Evolutionary conservation across 2,329 filamentous ascomycete genomes (phyloP), one percentile per base, ranked within the genome.

Genomic region (Aureobasidium melanogenum): DNA sequence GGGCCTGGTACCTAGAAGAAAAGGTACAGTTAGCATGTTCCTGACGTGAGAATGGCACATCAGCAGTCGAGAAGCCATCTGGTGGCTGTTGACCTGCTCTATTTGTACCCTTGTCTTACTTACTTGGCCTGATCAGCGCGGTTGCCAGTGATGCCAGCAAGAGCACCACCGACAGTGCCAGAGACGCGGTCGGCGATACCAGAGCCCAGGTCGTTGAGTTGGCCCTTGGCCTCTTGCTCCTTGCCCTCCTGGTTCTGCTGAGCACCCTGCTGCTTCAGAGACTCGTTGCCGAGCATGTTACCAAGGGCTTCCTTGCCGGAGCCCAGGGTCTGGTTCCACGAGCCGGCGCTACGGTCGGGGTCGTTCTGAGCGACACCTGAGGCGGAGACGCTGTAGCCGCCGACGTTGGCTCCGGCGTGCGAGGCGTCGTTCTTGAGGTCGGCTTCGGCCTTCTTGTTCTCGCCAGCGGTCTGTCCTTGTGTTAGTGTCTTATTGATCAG

Each of bases 241-340:
- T 94, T 88, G 22, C 92, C 93, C 64, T 88, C 81, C 36, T 83
- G 78, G 71, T 96, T 95, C 78, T 97, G 91, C 68, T 87, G 75
- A 34, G 84, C 84, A 5, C 93, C 93, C 26, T 85, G 72, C 51
- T 84, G 80, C 79, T 92, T 93, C 59, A 97, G 75, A 36, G 79
- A 81, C 76, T 94, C 87, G 65, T 84, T 85, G 63, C 92, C 93
- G 28, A 93, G 66, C 5, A 93, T 68, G 19, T 86, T 86, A 62
- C 93, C 93, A 0, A 94, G 65, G 5, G 86, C 79, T 73, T 97
- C 90, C 79, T 97, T 97, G 46, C 86, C 86, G 0, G 88, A 84
- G 57, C 92, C 93, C n/a, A 92, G 71, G 5, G 91, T 96, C 77
- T 97, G 92, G 78, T 96, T 90, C 86, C 88, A 95, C 19, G 82